These are phyloP conservation scores for Solanum rostratum DNA, from an alignment of 257 asterid species.

Conservation along the genomic window DNA sequence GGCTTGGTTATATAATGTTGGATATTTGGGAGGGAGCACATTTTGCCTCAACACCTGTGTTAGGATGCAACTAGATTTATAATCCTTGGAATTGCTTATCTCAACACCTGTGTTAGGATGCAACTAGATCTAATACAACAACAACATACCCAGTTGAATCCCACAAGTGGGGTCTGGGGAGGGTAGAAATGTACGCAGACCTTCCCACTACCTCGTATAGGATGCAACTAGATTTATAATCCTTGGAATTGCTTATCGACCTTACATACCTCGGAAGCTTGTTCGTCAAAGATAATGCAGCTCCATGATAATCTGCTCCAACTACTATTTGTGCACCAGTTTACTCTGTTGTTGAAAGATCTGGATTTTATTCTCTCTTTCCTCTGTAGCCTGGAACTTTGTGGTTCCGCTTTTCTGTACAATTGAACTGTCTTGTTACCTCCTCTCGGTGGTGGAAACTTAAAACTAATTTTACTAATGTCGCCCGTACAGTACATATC, in stretches of 20 bases:
- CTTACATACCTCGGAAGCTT: not conserved
- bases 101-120: too few species aligned
- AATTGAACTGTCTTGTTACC: not conserved
- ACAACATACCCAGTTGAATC: too few species aligned
- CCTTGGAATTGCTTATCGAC: not conserved
- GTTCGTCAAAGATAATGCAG: not conserved
- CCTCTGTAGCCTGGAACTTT: not conserved
- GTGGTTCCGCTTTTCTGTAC: not conserved
- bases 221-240: not conserved
- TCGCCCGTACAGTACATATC: not conserved
- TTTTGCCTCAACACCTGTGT: not conserved
- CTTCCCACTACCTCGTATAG: too few species aligned
- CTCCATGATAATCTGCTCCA: not conserved
- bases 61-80: not conserved
- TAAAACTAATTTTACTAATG: not conserved
- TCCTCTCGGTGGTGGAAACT: not conserved
- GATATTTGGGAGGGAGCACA: not conserved
- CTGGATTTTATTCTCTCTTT: not conserved
- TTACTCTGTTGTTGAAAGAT: not conserved
- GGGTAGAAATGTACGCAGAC: too few species aligned
- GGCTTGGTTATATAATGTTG: not conserved
- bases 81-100: not conserved
- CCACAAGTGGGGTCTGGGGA: too few species aligned
- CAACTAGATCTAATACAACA: too few species aligned
- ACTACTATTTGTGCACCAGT: not conserved